Conservation (phyloP, 176 grass and related monocot species). For the Musa itinerans region DNA sequence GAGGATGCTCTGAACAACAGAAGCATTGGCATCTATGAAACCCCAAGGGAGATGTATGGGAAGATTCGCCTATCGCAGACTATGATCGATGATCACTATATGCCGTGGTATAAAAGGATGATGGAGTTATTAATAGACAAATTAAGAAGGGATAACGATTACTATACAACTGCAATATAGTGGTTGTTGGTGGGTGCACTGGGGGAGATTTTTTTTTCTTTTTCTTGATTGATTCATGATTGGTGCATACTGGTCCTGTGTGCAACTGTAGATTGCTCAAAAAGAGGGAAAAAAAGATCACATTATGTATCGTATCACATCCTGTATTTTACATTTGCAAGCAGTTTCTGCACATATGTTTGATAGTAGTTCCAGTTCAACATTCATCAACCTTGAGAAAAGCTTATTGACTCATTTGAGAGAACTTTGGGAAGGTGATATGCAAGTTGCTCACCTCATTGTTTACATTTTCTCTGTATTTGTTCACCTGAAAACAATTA, state of each 20-base stretch:
- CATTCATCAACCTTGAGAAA: too few relatives aligned
- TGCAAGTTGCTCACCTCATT: too few relatives aligned
- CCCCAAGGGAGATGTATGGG: slow-evolving; percentile 64
- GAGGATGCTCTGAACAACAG: slow-evolving; percentile 33
- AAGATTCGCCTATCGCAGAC: slow-evolving; percentile 68
- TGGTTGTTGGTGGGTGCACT: neutral
- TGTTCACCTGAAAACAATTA: too few relatives aligned
- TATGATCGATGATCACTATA: slow-evolving; percentile 93
- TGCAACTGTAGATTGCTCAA: neutral
- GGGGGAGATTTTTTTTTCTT: neutral
- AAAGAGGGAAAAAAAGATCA: too few relatives aligned
- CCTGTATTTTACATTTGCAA: too few relatives aligned
- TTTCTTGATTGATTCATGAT: neutral
- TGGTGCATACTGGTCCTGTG: neutral
- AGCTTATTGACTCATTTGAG: too few relatives aligned
- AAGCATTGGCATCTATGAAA: slow-evolving; percentile 56
- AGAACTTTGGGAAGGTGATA: too few relatives aligned
- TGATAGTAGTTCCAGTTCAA: too few relatives aligned
- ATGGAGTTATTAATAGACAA: slow-evolving; percentile 68
- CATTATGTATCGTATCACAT: too few relatives aligned
- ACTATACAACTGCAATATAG: neutral
- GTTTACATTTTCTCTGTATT: too few relatives aligned
- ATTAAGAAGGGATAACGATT: slow-evolving; percentile 28
- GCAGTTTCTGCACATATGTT: too few relatives aligned
- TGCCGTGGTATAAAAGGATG: slow-evolving; percentile 74